Percentiles rank a stretch among this genome's conserved stretches.
Evolutionary conservation across 2,329 filamentous ascomycete species (phyloP).

Genomic region (Seiridium unicorne): DNA sequence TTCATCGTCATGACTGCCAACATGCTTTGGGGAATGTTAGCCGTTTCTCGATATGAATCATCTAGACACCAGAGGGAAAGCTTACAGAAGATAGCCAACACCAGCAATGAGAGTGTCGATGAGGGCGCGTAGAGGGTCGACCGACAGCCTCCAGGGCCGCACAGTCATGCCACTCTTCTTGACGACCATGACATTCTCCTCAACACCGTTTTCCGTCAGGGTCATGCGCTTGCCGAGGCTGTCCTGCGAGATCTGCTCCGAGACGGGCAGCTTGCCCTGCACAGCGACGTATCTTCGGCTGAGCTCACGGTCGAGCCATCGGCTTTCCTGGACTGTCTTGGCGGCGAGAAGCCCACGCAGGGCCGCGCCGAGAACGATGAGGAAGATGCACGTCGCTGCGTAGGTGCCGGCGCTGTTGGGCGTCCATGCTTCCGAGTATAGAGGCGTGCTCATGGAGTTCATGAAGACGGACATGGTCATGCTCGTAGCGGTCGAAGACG

Average conservation of each 20-base stretch:
- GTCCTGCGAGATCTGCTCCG: conserved; percentile 58
- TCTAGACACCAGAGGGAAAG: neutral
- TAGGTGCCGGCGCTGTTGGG: conserved; percentile 70
- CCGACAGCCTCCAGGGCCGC: conserved; percentile 77
- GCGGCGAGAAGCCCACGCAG: conserved; percentile 70
- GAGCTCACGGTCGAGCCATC: conserved; percentile 70
- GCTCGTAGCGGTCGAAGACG: conserved; percentile 16
- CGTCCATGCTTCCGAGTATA: conserved; percentile 69
- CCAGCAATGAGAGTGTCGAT: conserved; percentile 28
- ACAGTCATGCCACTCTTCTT: conserved; percentile 49
- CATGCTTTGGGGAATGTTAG: conserved; percentile 27
- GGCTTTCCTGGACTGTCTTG: conserved; percentile 60
- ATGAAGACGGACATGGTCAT: conserved; percentile 59
- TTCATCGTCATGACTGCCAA: conserved; percentile 33
- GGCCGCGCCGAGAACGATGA: conserved; percentile 71
- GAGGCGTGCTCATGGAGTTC: conserved; percentile 44
- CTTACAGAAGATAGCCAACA: conserved; percentile 31
- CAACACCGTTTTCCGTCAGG: conserved; percentile 73
- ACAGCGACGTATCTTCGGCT: conserved; percentile 76
- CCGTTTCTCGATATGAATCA: neutral
- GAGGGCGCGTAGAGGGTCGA: conserved; percentile 42
- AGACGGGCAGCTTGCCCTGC: conserved; percentile 58
- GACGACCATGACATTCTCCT: conserved; percentile 78
- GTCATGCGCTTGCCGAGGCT: conserved; percentile 59
- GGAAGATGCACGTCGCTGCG: conserved; percentile 88